A percentile compares a stretch with the other conserved stretches of the same genome.
Evolutionary conservation across 768 basidiomycete species (phyloP).

Genomic region (Boletales sp.): DNA sequence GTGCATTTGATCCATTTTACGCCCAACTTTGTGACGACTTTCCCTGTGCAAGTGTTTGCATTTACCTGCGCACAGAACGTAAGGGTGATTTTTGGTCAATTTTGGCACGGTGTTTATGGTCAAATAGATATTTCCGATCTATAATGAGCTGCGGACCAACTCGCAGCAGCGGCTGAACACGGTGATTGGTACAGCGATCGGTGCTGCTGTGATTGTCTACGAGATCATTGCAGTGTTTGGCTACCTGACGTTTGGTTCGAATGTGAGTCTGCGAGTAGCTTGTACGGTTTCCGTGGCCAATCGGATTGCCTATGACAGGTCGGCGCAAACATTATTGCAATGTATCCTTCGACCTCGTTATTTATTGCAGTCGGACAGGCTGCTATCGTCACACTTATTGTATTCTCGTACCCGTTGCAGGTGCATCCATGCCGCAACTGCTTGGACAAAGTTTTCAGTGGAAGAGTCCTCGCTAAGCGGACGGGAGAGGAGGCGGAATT

Average conservation of each 20-base stretch:
- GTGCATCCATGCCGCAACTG: constrained; percentile 91
- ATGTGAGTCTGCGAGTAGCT: constrained; percentile 40
- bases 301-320: constrained; percentile 44
- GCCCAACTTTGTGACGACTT: constrained; percentile 73
- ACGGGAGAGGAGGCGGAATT: constrained; percentile 45
- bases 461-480: constrained; percentile 35
- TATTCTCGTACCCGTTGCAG: constrained; percentile 93
- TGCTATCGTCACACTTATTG: constrained; percentile 86
- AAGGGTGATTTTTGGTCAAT: constrained; percentile 23
- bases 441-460: constrained; percentile 82
- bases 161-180: constrained; percentile 80
- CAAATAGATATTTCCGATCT: constrained; percentile 83
- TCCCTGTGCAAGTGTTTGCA: constrained; percentile 92
- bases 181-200: constrained; percentile 86
- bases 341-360: constrained; percentile 87
- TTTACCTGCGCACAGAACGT: constrained; percentile 95
- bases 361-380: constrained; percentile 92
- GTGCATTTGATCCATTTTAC: constrained; percentile 71
- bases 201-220: constrained; percentile 77
- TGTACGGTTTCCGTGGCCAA: constrained; percentile 1
- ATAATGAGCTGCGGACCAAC: constrained; percentile 84
- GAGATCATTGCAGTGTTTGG: constrained; percentile 87
- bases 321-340: constrained; percentile 89
- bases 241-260: constrained; percentile 90
- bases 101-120: constrained; percentile 3